Percentiles rank a stretch among this genome's conserved stretches.
Conservation (phyloP, 345 rosid species). For the Fremontodendron californicum region DNA sequence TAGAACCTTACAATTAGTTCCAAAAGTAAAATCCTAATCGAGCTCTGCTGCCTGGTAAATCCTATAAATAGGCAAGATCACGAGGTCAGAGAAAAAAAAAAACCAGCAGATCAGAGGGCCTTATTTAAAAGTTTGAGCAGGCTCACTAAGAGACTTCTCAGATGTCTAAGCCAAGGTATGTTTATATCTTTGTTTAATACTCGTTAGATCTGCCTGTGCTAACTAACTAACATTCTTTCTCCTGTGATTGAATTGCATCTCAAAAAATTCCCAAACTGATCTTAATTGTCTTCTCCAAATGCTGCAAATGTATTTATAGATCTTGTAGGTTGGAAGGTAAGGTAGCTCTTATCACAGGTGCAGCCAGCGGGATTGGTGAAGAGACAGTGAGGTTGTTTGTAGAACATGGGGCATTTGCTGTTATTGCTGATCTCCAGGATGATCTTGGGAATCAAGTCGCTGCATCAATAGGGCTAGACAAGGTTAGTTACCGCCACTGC, state of each 20-base stretch:
- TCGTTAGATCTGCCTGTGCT: background rate
- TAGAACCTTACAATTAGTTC: background rate
- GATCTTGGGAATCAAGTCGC: constrained; percentile 52
- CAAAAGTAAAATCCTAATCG: no score
- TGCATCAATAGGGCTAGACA: constrained; percentile 37
- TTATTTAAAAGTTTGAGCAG: constrained; percentile 20
- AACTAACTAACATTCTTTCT: background rate
- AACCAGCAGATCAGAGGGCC: constrained; percentile 38
- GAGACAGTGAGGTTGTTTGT: constrained; percentile 59
- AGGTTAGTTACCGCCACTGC: constrained; percentile 54
- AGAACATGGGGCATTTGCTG: constrained; percentile 63
- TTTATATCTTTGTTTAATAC: background rate
- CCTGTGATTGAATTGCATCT: background rate
- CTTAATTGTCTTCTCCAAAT: background rate
- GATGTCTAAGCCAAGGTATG: constrained; percentile 42
- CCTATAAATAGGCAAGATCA: constrained; percentile 1
- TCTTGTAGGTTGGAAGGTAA: constrained; percentile 87
- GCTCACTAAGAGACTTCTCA: constrained; percentile 2
- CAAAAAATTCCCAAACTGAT: background rate
- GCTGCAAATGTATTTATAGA: background rate
- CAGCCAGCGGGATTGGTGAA: constrained; percentile 91
- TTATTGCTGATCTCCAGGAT: constrained; percentile 71
- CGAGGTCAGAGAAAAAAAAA: constrained; percentile 5
- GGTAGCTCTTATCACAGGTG: constrained; percentile 81
- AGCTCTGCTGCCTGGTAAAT: background rate